Evolutionary conservation across 1,284 basidiomycete genomes (phyloP).

Genomic region (Papiliotrema flavescens): DNA sequence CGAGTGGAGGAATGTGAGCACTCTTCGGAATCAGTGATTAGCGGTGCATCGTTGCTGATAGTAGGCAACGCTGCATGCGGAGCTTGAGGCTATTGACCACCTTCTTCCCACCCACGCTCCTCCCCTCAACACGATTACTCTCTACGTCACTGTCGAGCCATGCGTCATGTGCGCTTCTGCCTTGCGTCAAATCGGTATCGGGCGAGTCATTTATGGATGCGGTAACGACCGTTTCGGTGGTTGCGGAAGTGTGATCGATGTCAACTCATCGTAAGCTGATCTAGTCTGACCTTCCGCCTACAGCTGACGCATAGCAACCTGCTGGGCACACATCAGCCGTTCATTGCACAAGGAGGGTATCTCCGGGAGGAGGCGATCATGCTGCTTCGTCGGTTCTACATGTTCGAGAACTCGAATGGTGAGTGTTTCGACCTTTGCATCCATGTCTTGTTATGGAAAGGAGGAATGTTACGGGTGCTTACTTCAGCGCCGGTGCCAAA

Average conservation of each 20-base stretch:
- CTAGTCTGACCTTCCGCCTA: too few species aligned
- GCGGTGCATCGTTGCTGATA: neutral
- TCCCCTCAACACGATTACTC: constrained; percentile 72
- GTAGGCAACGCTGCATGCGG: constrained; percentile 96
- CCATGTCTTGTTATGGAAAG: neutral
- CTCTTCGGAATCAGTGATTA: neutral
- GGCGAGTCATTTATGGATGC: constrained; percentile 87
- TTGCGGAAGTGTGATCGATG: constrained; percentile 88
- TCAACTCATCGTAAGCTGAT: constrained; percentile 66
- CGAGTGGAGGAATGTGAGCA: constrained; percentile 77
- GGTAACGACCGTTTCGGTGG: constrained; percentile 97
- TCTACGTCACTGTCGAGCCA: constrained; percentile 98
- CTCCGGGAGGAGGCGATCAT: constrained; percentile 91
- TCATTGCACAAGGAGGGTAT: constrained; percentile 76
- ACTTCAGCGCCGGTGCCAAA: constrained; percentile 48
- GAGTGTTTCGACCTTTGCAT: constrained; percentile 22
- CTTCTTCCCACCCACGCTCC: constrained; percentile 64
- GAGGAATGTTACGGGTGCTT: neutral
- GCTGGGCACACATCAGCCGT: constrained; percentile 70
- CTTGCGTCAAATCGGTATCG: constrained; percentile 87
- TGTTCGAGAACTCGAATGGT: constrained; percentile 94
- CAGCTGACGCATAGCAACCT: constrained; percentile 11
- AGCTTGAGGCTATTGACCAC: constrained; percentile 92
- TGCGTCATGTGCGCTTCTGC: constrained; percentile 99
- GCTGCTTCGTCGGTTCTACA: constrained; percentile 88